Conservation (phyloP, 495 filamentous ascomycete species). For the Jackrogersella minutella region DNA sequence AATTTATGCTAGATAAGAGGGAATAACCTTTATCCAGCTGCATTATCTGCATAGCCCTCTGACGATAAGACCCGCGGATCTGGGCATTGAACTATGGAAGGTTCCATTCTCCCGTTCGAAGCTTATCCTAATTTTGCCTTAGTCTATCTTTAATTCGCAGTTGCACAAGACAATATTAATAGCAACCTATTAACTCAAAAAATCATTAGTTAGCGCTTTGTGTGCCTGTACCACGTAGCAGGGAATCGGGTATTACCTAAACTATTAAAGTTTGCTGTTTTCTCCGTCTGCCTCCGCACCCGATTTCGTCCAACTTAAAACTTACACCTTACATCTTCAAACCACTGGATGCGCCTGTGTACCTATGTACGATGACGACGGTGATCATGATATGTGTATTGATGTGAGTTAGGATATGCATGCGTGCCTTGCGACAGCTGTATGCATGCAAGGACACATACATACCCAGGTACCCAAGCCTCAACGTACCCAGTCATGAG, state of each 20-base stretch:
- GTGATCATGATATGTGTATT: neutral
- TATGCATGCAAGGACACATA: conserved; percentile 16
- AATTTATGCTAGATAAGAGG: conserved; percentile 27
- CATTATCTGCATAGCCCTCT: neutral
- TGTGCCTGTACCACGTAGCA: conserved; percentile 6
- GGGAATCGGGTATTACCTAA: conserved; percentile 40
- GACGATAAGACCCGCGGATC: neutral
- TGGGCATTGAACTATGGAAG: no score
- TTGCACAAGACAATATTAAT: neutral
- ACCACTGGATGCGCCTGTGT: neutral
- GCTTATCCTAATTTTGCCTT: no score
- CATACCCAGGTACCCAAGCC: neutral
- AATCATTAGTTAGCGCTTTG: conserved; percentile 7
- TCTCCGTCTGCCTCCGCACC: conserved; percentile 22
- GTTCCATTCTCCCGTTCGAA: no score
- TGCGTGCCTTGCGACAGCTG: conserved; percentile 14
- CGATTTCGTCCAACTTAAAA: conserved; percentile 11
- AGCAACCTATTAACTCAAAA: conserved; percentile 12
- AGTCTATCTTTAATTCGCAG: no score
- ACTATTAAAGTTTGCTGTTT: conserved; percentile 20
- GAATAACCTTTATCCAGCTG: conserved; percentile 34
- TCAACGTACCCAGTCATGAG: conserved; percentile 20
- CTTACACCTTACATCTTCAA: neutral
- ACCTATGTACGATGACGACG: conserved; percentile 15
- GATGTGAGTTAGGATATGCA: conserved; percentile 1